phyloP scores from a whole-genome alignment of 371 early-diverging fungal genomes.

The Umbelopsis sp. region DNA sequence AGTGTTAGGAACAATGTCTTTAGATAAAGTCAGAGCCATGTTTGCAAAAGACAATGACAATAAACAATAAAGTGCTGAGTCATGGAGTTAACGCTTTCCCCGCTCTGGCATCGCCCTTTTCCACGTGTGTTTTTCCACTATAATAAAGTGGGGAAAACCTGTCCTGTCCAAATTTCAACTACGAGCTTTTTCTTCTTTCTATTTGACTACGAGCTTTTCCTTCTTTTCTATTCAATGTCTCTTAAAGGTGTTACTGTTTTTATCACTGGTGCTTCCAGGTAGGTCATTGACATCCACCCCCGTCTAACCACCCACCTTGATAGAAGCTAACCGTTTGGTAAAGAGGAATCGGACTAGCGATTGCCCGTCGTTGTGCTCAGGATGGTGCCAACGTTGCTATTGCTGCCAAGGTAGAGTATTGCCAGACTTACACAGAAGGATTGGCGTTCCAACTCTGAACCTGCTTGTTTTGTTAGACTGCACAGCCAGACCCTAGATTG shows the following conservation, averaged over 20 bases:
- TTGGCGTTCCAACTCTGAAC: background rate
- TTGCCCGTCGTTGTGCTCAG: conserved; percentile 42
- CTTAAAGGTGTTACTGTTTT: conserved; percentile 69
- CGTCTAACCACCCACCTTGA: background rate
- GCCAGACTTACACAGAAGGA: background rate
- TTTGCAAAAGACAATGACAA: conserved; percentile 44
- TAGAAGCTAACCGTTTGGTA: background rate
- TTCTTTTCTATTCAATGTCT: conserved; percentile 26
- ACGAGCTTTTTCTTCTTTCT: too few species aligned
- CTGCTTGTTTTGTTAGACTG: background rate
- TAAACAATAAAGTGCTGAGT: conserved; percentile 35
- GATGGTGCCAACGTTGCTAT: conserved; percentile 63
- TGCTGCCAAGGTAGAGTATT: conserved; percentile 62
- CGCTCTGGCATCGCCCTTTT: background rate
- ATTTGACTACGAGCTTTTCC: too few species aligned
- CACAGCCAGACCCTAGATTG: conserved; percentile 44
- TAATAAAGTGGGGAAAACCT: background rate
- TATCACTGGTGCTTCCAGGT: conserved; percentile 71
- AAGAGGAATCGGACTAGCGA: conserved; percentile 47
- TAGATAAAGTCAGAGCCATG: conserved; percentile 49
- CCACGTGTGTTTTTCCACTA: background rate
- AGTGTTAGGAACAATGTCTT: conserved; percentile 50
- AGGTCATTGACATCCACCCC: background rate
- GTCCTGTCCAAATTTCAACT: background rate
- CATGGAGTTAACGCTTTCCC: background rate